Evolutionary conservation across 805 yeast genomes (phyloP).

Genomic region (Candida arabinofermentans): DNA sequence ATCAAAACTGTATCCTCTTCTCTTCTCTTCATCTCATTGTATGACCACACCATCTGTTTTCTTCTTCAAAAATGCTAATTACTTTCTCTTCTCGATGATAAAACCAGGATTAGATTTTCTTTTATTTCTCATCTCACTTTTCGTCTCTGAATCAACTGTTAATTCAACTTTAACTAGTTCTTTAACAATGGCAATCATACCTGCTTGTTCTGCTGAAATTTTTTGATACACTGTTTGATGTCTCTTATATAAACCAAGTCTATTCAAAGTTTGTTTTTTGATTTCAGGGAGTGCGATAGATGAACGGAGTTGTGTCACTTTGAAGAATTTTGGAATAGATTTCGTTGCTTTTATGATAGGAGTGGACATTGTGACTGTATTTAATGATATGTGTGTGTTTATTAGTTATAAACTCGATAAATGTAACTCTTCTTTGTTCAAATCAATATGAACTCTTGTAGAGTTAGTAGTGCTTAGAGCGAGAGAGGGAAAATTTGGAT

Average conservation of each 20-base stretch:
- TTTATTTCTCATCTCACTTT: constrained; percentile 45
- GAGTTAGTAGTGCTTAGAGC: too few relatives aligned
- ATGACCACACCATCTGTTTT: too few relatives aligned
- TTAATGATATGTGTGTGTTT: neutral
- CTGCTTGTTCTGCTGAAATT: constrained; percentile 78
- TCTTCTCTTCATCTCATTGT: neutral
- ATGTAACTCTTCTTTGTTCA: neutral
- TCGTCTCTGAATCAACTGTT: constrained; percentile 49
- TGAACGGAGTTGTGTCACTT: constrained; percentile 75
- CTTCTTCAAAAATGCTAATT: neutral
- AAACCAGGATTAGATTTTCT: constrained; percentile 70
- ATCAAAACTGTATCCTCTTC: neutral
- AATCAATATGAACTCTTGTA: neutral
- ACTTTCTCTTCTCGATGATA: constrained; percentile 35
- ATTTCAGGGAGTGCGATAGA: constrained; percentile 78
- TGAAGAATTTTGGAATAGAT: constrained; percentile 39
- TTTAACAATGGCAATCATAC: constrained; percentile 76
- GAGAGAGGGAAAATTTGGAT: neutral
- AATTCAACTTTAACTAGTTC: constrained; percentile 83
- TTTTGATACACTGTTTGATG: constrained; percentile 70
- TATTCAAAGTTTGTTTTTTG: constrained; percentile 57
- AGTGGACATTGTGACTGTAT: constrained; percentile 10
- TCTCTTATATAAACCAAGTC: constrained; percentile 72
- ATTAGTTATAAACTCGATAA: neutral
- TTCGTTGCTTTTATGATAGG: constrained; percentile 5